Evolutionary conservation across 345 rosid genomes (phyloP).

Genomic region (Passiflora organensis): DNA sequence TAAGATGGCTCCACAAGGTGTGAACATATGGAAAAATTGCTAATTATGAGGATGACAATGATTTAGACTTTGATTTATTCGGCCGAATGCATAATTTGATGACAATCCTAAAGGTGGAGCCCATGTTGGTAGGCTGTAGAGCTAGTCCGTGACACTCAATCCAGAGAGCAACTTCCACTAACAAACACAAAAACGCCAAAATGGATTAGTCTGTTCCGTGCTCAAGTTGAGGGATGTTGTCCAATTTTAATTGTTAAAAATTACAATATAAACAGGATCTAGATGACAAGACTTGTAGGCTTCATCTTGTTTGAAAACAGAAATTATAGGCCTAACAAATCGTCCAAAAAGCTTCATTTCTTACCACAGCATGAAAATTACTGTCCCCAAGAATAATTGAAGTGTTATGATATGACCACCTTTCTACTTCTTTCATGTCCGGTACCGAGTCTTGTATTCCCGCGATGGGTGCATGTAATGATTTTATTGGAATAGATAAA

Average conservation of each 20-base stretch:
- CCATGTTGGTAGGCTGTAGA: constrained; percentile 7
- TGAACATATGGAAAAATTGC: constrained; percentile 21
- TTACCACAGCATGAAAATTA: too few relatives aligned
- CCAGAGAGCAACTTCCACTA: constrained; percentile 7
- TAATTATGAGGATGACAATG: constrained; percentile 14
- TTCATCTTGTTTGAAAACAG: too few relatives aligned
- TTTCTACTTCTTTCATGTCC: too few relatives aligned
- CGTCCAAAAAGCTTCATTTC: too few relatives aligned
- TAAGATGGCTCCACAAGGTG: constrained; percentile 16
- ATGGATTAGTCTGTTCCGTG: neutral
- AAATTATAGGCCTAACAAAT: too few relatives aligned
- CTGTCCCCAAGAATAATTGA: too few relatives aligned
- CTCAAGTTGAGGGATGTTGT: neutral
- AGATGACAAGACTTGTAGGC: too few relatives aligned
- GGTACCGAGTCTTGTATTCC: too few relatives aligned
- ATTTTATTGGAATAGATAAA: too few relatives aligned
- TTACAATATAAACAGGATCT: too few relatives aligned
- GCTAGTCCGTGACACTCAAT: constrained; percentile 16
- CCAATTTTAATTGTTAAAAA: neutral
- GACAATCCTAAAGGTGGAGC: constrained; percentile 19
- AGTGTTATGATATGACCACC: too few relatives aligned
- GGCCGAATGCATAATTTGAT: neutral
- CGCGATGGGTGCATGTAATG: too few relatives aligned
- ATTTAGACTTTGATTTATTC: neutral
- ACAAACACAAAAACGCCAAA: constrained; percentile 6